phyloP scores from a whole-genome alignment of 768 basidiomycete species.

The Tricholoma hemisulphureum region DNA sequence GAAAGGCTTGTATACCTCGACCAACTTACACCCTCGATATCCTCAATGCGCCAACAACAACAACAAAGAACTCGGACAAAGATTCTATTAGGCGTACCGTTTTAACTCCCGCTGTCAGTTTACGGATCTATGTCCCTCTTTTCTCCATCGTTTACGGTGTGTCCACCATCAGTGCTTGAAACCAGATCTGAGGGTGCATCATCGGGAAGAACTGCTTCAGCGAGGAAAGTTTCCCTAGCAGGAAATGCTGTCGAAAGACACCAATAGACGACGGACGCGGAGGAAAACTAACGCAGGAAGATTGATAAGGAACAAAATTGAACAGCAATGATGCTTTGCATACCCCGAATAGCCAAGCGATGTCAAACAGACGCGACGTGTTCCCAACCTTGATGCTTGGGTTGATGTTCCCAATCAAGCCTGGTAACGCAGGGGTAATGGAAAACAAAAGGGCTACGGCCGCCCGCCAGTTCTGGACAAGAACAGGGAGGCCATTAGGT shows the following conservation, averaged over 20 bases:
- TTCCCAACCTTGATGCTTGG: slow-evolving; percentile 59
- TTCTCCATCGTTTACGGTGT: not conserved
- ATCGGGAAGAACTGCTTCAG: slow-evolving; percentile 31
- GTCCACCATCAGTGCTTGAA: not conserved
- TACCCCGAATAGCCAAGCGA: slow-evolving; percentile 78
- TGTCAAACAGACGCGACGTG: slow-evolving; percentile 56
- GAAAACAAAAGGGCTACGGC: slow-evolving; percentile 64
- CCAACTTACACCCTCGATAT: not conserved
- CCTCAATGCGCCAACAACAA: not conserved
- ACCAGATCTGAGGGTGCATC: slow-evolving; percentile 9
- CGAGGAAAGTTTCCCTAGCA: slow-evolving; percentile 41
- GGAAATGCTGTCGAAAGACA: slow-evolving; percentile 40
- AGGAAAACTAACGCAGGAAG: slow-evolving; percentile 33
- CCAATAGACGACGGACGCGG: slow-evolving; percentile 35
- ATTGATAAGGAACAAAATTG: not conserved
- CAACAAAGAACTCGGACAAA: not conserved
- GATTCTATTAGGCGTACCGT: no score
- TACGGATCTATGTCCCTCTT: not conserved
- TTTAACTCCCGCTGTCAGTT: not conserved
- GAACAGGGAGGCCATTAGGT: slow-evolving; percentile 2
- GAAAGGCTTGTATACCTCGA: not conserved
- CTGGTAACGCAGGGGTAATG: slow-evolving; percentile 72
- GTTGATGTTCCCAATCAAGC: slow-evolving; percentile 75
- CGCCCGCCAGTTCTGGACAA: slow-evolving; percentile 78
- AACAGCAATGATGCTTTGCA: slow-evolving; percentile 20